Evolutionary conservation across 345 rosid genomes (phyloP), one percentile per base, ranked within the genome.

Genomic region (Pistacia vera): DNA sequence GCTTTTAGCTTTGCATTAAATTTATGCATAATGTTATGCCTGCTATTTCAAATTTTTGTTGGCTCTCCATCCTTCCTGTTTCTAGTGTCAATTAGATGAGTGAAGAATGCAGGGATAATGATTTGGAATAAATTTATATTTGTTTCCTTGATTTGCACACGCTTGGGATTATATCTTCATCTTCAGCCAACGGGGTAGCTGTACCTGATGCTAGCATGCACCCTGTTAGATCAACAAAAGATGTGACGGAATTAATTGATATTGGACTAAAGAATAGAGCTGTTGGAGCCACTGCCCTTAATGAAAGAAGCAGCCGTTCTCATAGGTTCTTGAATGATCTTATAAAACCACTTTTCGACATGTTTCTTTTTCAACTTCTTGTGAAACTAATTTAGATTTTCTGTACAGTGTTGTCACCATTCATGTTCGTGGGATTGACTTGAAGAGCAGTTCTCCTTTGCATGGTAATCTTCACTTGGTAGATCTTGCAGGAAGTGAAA

Each of bases 401-500:
- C 73, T 66, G 22, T 41, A 73, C 92, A 97, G 99, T 79, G 87
- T 97, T 74, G 90, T 97, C 63, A 91, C 95, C 4, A 78, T 97
- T 68, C 95, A 97, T 61, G 98, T 94, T 57, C 90, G 88, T 0
- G 99, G 98, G 49, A 92, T 83, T 78, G 97, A 94, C 65, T 51
- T 86, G 79, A 86, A 89, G 75, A 85, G 83, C 1, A 91, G 92
- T 64, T 70, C 79, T 72, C 28, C 83, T 0, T 52, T 90, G 72
- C 84, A 81, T 7, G 99, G 99, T 0, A 91, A 89, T 75, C 97
- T 97, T 76, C 98, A 94, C 84, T 80, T 97, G 82, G 93, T 97
- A 66, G 99, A 97, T 87, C 87, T 97, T 57, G 99, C 99, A 14
- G 99, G 99, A 73, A 97, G 99, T 79, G 99, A 97, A 81, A 87